These are phyloP conservation scores for Malus domestica DNA, from an alignment of 306 rosid species.

Conservation along the genomic window DNA sequence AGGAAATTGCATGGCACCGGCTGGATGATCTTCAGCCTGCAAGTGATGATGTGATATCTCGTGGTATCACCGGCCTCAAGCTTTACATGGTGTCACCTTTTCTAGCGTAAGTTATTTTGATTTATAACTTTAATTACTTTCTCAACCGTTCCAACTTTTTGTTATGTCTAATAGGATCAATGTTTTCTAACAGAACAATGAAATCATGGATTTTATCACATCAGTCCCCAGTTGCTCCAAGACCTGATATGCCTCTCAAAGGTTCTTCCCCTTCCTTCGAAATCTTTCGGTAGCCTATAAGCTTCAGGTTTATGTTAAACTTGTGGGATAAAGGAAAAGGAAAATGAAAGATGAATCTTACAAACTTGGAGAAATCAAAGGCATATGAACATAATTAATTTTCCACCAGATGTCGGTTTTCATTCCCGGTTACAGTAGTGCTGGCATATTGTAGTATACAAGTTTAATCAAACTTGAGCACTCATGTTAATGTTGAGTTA, in stretches of 20 bases:
- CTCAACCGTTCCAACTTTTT: background rate
- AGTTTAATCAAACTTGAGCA: background rate
- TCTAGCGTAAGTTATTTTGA: slow-evolving; percentile 53
- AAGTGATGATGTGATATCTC: slow-evolving; percentile 81
- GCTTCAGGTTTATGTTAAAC: background rate
- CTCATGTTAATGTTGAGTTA: background rate
- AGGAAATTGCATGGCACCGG: slow-evolving; percentile 98
- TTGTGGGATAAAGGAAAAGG: background rate
- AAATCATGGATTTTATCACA: slow-evolving; percentile 66
- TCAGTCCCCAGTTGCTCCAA: slow-evolving; percentile 54
- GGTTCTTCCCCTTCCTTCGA: slow-evolving; percentile 28
- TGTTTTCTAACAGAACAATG: slow-evolving; percentile 53
- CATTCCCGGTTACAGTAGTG: background rate
- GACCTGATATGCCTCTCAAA: slow-evolving; percentile 63
- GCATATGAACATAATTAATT: background rate
- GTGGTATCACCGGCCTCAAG: slow-evolving; percentile 90
- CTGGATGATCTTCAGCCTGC: slow-evolving; percentile 86
- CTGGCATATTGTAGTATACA: background rate
- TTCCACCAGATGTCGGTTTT: background rate
- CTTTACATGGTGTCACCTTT: slow-evolving; percentile 99
- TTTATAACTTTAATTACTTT: slow-evolving; percentile 21
- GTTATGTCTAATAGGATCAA: slow-evolving; percentile 18
- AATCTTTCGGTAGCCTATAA: background rate
- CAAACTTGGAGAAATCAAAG: background rate
- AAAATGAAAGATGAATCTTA: background rate